Percentiles rank a stretch among this genome's conserved stretches.
Conservation (phyloP, 306 rosid genomes). For the Cicer cuneatum region DNA sequence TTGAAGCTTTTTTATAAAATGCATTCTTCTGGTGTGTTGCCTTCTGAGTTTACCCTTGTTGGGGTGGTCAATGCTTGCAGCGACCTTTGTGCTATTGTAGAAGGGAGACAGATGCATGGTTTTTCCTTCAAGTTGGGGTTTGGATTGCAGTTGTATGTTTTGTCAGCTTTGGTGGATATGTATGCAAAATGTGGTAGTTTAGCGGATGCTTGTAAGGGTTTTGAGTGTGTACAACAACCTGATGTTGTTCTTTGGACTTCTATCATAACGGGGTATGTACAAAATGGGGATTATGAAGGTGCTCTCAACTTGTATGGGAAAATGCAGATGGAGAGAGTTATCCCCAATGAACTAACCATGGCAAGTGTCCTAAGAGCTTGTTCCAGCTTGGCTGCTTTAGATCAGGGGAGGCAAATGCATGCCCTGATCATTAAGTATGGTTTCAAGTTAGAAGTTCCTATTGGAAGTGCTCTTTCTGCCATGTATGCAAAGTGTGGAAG, state of each 20-base stretch:
- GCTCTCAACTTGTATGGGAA: conserved; percentile 68
- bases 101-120: conserved; percentile 80
- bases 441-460: conserved; percentile 67
- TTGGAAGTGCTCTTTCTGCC: conserved; percentile 89
- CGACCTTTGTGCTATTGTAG: conserved; percentile 60
- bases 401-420: conserved; percentile 90
- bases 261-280: conserved; percentile 79
- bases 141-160: conserved; percentile 67
- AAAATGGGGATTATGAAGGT: conserved; percentile 77
- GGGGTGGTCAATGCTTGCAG: conserved; percentile 85
- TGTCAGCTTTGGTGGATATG: conserved; percentile 91
- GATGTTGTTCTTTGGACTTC: conserved; percentile 93
- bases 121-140: conserved; percentile 74
- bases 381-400: conserved; percentile 77
- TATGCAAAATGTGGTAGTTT: conserved; percentile 76
- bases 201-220: conserved; percentile 70
- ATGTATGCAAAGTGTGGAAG: conserved; percentile 90
- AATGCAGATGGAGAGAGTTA: conserved; percentile 72
- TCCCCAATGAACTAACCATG: conserved; percentile 80
- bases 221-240: conserved; percentile 65
- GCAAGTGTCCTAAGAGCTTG: conserved; percentile 82
- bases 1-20: conserved; percentile 63
- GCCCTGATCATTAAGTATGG: conserved; percentile 69
- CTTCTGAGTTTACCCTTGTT: conserved; percentile 74
- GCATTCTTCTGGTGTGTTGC: conserved; percentile 65